Conservation (phyloP, 192 early-diverging fungal species). For the Rhizophagus sp. region DNA sequence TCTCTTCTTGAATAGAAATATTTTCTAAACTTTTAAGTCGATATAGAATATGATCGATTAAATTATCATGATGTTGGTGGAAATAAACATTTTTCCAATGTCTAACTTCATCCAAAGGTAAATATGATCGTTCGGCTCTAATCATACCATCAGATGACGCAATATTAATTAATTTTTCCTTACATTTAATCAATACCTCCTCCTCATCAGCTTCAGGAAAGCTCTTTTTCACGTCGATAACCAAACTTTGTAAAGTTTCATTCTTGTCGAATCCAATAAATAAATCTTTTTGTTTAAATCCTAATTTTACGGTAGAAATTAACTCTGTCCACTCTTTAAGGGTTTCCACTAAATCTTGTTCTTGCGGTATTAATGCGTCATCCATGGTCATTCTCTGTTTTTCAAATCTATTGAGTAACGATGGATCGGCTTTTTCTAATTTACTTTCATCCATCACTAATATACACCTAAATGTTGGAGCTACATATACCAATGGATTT, state of each 20-base stretch:
- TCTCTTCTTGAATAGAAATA: no score
- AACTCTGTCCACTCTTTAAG: conserved; percentile 1
- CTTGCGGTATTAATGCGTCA: not conserved
- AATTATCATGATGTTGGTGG: not conserved
- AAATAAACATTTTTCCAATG: conserved; percentile 23
- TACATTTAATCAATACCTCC: not conserved
- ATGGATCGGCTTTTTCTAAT: conserved; percentile 1
- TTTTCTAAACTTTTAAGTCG: no score
- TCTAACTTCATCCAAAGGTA: not conserved
- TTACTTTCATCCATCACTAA: conserved; percentile 28
- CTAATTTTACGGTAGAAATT: no score
- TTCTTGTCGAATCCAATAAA: not conserved
- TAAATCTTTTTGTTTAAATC: no score
- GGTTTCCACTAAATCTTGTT: not conserved
- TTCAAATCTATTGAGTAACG: conserved; percentile 19
- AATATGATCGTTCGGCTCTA: not conserved
- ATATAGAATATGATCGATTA: not conserved
- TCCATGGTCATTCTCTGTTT: conserved; percentile 21
- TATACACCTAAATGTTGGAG: conserved; percentile 1
- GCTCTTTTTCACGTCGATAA: not conserved
- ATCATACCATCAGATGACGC: conserved; percentile 22
- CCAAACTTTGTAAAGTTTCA: not conserved
- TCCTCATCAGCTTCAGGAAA: not conserved
- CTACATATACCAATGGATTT: conserved; percentile 7
- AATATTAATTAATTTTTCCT: conserved; percentile 11